These are phyloP conservation scores for Hippophae gyantsensis DNA, from an alignment of 306 rosid species.

Conservation along the genomic window DNA sequence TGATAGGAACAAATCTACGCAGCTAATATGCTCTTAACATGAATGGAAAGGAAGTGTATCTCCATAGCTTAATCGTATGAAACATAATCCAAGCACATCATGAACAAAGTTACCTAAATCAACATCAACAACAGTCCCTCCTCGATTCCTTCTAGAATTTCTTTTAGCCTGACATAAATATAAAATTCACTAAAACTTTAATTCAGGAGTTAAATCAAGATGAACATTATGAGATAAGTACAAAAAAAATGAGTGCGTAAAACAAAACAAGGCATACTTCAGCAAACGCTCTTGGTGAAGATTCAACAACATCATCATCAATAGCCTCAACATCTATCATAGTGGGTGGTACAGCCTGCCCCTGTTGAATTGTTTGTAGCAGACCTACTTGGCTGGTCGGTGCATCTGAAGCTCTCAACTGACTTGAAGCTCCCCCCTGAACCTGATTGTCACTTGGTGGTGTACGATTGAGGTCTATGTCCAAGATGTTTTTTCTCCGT, in stretches of 20 bases:
- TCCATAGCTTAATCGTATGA: too few species aligned
- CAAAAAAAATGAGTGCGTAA: neutral
- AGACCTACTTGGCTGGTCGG: too few species aligned
- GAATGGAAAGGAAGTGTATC: too few species aligned
- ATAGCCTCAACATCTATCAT: constrained; percentile 74
- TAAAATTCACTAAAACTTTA: neutral
- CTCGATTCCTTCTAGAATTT: constrained; percentile 60
- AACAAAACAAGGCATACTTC: constrained; percentile 37
- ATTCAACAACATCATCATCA: constrained; percentile 78
- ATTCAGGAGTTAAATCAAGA: too few species aligned
- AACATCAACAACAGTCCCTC: constrained; percentile 58
- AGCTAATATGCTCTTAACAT: too few species aligned
- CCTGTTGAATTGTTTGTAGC: constrained; percentile 18
- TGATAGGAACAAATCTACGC: too few species aligned
- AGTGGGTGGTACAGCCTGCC: constrained; percentile 23
- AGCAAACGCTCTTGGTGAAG: constrained; percentile 71
- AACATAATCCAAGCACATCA: neutral
- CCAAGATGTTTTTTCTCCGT: constrained; percentile 28
- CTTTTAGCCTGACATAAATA: constrained; percentile 51
- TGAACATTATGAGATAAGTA: too few species aligned
- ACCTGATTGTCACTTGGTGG: constrained; percentile 40
- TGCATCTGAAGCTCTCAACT: constrained; percentile 11
- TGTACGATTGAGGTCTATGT: constrained; percentile 37
- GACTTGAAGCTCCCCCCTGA: constrained; percentile 35
- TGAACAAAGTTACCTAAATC: constrained; percentile 51